Conservation (phyloP, 257 asterid species). For the Plectranthus barbatus region DNA sequence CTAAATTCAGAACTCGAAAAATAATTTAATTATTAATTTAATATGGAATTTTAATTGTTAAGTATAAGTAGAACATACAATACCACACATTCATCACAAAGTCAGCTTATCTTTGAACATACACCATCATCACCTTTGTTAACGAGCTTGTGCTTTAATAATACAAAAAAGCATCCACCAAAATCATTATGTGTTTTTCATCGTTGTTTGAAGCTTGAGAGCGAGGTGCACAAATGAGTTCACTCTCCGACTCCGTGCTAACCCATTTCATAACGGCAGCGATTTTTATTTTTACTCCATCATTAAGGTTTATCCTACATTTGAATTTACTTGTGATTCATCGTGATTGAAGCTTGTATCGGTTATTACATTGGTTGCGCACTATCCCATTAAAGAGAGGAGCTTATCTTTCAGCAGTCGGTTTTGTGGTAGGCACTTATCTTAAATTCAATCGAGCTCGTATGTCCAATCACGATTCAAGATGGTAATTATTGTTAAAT, state of each 20-base stretch:
- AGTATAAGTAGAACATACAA: no score
- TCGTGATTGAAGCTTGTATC: not conserved
- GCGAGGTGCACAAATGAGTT: constrained; percentile 29
- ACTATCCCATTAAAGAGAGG: constrained; percentile 31
- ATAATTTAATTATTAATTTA: no score
- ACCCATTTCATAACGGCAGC: constrained; percentile 11
- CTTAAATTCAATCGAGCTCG: constrained; percentile 19
- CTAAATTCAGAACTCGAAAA: no score
- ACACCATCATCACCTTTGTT: not conserved
- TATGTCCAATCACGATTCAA: constrained; percentile 18
- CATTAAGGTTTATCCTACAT: not conserved
- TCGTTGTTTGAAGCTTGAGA: constrained; percentile 10
- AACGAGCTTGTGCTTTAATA: not conserved
- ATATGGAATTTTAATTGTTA: no score
- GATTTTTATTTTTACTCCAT: not conserved
- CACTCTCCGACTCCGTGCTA: constrained; percentile 35
- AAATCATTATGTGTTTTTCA: constrained; percentile 5
- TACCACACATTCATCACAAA: not conserved
- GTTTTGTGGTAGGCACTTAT: constrained; percentile 28
- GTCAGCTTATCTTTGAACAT: not conserved
- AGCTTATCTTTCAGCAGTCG: constrained; percentile 42
- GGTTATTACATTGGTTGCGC: not conserved
- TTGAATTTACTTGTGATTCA: not conserved
- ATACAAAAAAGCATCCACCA: not conserved
- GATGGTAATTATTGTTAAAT: constrained; percentile 33